A percentile compares a stretch with the other conserved stretches of the same genome.
Evolutionary conservation across 108 stramenopile species (phyloP).

Genomic region (Skeletonema grethae): DNA sequence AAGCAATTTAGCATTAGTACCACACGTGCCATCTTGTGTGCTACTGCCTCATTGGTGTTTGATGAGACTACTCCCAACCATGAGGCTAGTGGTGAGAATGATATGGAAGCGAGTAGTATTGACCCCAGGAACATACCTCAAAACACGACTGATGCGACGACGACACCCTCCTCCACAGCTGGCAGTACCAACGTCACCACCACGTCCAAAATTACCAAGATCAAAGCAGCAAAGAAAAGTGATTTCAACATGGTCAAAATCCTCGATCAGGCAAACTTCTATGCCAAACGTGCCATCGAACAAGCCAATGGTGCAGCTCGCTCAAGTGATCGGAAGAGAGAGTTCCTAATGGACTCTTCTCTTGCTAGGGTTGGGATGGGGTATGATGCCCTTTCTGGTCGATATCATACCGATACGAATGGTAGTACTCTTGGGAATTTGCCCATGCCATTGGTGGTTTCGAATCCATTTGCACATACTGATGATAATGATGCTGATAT

Average conservation of each 20-base stretch:
- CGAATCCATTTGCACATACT: constrained; percentile 11
- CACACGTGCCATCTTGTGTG: constrained; percentile 71
- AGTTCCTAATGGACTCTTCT: constrained; percentile 60
- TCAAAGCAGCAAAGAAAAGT: constrained; percentile 13
- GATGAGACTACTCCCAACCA: constrained; percentile 56
- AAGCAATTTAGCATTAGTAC: constrained; percentile 18
- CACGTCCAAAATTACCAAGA: too few species aligned
- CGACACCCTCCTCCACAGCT: neutral
- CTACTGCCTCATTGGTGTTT: constrained; percentile 67
- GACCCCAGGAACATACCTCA: constrained; percentile 8
- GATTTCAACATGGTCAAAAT: constrained; percentile 68
- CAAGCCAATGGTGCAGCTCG: constrained; percentile 56
- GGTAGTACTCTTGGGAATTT: neutral
- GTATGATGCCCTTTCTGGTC: neutral
- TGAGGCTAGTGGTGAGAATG: neutral
- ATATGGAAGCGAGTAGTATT: neutral
- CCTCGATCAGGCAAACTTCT: constrained; percentile 56
- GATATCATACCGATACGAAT: neutral
- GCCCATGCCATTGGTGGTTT: constrained; percentile 1
- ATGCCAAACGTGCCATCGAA: constrained; percentile 60
- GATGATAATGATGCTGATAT: constrained; percentile 14
- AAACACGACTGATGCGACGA: neutral
- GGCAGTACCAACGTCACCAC: too few species aligned
- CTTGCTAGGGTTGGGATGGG: constrained; percentile 14
- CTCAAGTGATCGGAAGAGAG: constrained; percentile 50